phyloP scores from a whole-genome alignment of 805 yeast genomes.

The Suhomyces sp. region DNA sequence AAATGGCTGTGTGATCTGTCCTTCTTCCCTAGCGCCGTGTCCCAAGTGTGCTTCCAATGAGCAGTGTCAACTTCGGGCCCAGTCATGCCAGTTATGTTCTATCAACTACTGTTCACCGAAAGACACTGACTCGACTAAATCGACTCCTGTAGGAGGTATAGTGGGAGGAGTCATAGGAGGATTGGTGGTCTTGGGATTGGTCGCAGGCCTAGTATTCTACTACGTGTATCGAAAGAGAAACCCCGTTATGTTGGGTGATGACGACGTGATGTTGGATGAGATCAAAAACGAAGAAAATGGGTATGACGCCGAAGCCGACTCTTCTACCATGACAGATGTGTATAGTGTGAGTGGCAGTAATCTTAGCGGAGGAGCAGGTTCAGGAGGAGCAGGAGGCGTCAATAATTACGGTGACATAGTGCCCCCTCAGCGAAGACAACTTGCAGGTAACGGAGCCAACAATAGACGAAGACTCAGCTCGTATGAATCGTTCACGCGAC shows the following conservation, averaged over 20 bases:
- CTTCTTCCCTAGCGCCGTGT: conserved; percentile 42
- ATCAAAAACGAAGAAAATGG: conserved; percentile 7
- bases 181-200: conserved; percentile 42
- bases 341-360: conserved; percentile 7
- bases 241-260: conserved; percentile 25
- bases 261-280: conserved; percentile 16
- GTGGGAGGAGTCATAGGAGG: conserved; percentile 76
- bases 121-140: conserved; percentile 5
- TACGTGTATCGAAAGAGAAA: conserved; percentile 33
- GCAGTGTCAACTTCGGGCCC: conserved; percentile 53
- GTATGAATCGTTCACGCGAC: conserved; percentile 44
- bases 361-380: not conserved
- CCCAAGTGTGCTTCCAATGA: conserved; percentile 54
- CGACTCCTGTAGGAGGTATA: conserved; percentile 46
- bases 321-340: conserved; percentile 1
- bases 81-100: conserved; percentile 59
- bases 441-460: conserved; percentile 1
- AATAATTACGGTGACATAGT: not conserved
- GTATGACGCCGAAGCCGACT: conserved; percentile 5
- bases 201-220: conserved; percentile 34
- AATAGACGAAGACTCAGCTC: conserved; percentile 29
- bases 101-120: conserved; percentile 34
- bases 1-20: conserved; percentile 44
- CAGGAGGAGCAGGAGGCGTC: not conserved
- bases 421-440: conserved; percentile 1